Evolutionary conservation across 2,329 filamentous ascomycete genomes (phyloP).

Genomic region (Colletotrichum gigasporum): DNA sequence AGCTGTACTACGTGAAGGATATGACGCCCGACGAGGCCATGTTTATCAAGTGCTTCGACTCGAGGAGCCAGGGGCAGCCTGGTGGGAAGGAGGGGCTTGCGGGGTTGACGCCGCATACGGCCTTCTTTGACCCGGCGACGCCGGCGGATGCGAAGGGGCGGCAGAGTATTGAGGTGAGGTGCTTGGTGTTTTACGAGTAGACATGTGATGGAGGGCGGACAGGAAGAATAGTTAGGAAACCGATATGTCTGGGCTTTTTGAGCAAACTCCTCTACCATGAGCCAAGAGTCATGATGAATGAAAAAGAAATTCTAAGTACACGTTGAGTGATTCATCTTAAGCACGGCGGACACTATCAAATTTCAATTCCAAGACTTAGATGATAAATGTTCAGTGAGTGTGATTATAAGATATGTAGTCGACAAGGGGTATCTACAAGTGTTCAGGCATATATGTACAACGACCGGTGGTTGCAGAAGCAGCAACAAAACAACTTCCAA

Average conservation of each 20-base stretch:
- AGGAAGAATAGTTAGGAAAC: no score
- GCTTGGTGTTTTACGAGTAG: constrained; percentile 67
- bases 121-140: constrained; percentile 70
- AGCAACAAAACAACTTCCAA: background rate
- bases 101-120: constrained; percentile 60
- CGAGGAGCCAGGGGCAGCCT: constrained; percentile 51
- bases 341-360: background rate
- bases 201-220: no score
- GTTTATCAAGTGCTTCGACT: constrained; percentile 65
- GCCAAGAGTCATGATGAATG: background rate
- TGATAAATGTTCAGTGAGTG: background rate
- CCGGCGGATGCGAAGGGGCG: constrained; percentile 72
- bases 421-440: constrained; percentile 22
- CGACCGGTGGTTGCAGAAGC: constrained; percentile 3
- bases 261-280: no score
- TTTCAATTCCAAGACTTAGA: background rate
- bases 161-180: constrained; percentile 73
- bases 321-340: no score
- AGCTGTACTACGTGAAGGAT: constrained; percentile 73
- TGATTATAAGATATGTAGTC: background rate
- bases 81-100: constrained; percentile 57
- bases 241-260: no score
- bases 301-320: background rate
- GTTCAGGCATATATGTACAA: background rate
- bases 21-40: constrained; percentile 66